Percentiles rank a stretch among this genome's conserved stretches.
Evolutionary conservation across 352 stramenopile species (phyloP).

Genomic region (Detonula confervacea): DNA sequence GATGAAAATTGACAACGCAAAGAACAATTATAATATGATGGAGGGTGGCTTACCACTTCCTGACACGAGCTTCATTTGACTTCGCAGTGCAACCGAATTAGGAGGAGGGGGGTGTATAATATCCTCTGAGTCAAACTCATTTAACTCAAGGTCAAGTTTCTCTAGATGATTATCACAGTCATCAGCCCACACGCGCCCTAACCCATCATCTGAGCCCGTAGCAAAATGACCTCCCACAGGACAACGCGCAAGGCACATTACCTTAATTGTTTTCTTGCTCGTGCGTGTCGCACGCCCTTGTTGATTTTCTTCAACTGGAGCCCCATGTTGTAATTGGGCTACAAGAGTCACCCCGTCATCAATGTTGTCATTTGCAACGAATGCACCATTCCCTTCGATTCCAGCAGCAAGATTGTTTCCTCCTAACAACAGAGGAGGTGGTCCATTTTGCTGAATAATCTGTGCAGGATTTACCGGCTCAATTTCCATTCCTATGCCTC

Average conservation of each 20-base stretch:
- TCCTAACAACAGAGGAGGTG: too few relatives aligned
- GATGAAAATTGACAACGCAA: too few relatives aligned
- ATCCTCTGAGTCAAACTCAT: slow-evolving; percentile 19
- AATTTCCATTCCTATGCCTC: too few relatives aligned
- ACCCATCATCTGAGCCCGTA: slow-evolving; percentile 92
- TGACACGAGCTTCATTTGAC: too few relatives aligned
- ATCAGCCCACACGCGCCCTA: slow-evolving; percentile 91
- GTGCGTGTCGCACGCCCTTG: slow-evolving; percentile 55
- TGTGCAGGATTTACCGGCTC: too few relatives aligned
- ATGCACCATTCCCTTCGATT: slow-evolving; percentile 44
- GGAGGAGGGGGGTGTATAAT: too few relatives aligned
- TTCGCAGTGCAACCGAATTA: too few relatives aligned
- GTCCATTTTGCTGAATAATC: too few relatives aligned
- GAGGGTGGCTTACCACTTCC: too few relatives aligned
- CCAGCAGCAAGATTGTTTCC: not conserved
- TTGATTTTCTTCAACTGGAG: slow-evolving; percentile 38
- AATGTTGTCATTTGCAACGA: slow-evolving; percentile 75
- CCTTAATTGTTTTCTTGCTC: slow-evolving; percentile 67
- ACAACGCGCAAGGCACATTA: slow-evolving; percentile 86
- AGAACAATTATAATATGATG: too few relatives aligned
- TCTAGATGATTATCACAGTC: slow-evolving; percentile 62
- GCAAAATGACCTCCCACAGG: slow-evolving; percentile 90
- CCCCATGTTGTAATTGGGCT: slow-evolving; percentile 71
- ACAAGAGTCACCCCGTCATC: slow-evolving; percentile 79
- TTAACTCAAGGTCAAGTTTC: slow-evolving; percentile 32